Evolutionary conservation across 306 rosid genomes (phyloP), one percentile per base, ranked within the genome.

Genomic region (Fragaria ananassa): DNA sequence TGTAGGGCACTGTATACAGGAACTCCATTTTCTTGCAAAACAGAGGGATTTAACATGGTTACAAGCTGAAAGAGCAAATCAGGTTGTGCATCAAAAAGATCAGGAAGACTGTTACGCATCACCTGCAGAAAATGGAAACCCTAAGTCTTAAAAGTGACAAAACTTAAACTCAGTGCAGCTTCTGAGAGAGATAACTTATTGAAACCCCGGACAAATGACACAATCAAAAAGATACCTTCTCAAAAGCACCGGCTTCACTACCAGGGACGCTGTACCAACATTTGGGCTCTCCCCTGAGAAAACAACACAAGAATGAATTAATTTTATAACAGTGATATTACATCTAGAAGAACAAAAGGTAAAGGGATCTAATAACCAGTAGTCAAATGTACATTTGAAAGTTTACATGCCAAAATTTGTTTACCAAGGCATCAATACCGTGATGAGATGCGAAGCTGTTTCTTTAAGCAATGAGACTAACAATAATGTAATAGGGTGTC

Each of bases 231-330:
- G 60, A 77, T 84, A 94, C 98, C 96, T 95, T 87, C 84, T 95
- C 98, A 83, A 95, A 95, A 63, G 97, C 91, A 81, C 56, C 58
- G 41, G 97, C 96, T 83, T 90, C 88, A 83, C 82, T 84, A 78
- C 98, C 98, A 83, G 98, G 98, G 77, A 95, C 88, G 71, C 98
- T 95, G 85, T 95, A 95, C 98, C 98, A 95, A 81, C 96, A 95
- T 83, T 95, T 95, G 77, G 98, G 92, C 88, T 95, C 98, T 79
- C 98, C 98, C 98, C 98, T 94, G 78, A 78, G 73, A 64, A 70
- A 51, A 84, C 78, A 82, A 86, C 67, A 79, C 71, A 29, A 79
- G 75, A 79, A 77, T 74, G 71, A 84, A 80, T 76, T 41, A 41
- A 50, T 60, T 68, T 57, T 34, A 57, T 25, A 44, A 42, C 41